phyloP scores from a whole-genome alignment of 345 rosid species.

The Brassica nigra region DNA sequence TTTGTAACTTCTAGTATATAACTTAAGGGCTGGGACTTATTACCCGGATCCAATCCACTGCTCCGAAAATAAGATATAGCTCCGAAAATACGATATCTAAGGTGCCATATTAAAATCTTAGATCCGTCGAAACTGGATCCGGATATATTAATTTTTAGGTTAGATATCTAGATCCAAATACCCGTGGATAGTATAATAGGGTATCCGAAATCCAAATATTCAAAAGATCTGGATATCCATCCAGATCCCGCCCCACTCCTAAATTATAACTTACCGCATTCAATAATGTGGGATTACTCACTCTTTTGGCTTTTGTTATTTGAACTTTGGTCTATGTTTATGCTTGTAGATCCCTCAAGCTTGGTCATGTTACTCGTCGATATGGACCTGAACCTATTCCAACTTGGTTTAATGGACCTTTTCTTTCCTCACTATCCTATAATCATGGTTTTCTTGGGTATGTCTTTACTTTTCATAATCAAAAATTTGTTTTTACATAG shows the following conservation, averaged over 20 bases:
- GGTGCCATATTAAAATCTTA: too few relatives aligned
- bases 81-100: too few relatives aligned
- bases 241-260: too few relatives aligned
- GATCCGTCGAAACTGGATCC: neutral
- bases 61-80: neutral
- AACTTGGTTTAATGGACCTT: constrained; percentile 61
- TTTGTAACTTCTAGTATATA: neutral
- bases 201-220: neutral
- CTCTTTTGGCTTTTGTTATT: neutral
- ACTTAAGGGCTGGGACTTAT: neutral
- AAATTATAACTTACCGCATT: too few relatives aligned
- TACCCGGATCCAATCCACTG: neutral
- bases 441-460: constrained; percentile 39
- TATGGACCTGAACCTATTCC: constrained; percentile 38
- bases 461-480: neutral
- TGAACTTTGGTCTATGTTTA: neutral
- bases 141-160: too few relatives aligned
- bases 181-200: neutral
- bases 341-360: constrained; percentile 69
- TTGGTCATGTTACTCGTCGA: constrained; percentile 74
- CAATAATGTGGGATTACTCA: constrained; percentile 31
- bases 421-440: constrained; percentile 55
- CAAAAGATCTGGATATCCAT: too few relatives aligned
- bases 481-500: neutral
- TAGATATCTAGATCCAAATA: too few relatives aligned